Percentiles rank a stretch among this genome's conserved stretches.
These are phyloP conservation scores for Chytridium lagenaria DNA, from an alignment of 371 early-diverging fungal genomes.

Conservation along the genomic window DNA sequence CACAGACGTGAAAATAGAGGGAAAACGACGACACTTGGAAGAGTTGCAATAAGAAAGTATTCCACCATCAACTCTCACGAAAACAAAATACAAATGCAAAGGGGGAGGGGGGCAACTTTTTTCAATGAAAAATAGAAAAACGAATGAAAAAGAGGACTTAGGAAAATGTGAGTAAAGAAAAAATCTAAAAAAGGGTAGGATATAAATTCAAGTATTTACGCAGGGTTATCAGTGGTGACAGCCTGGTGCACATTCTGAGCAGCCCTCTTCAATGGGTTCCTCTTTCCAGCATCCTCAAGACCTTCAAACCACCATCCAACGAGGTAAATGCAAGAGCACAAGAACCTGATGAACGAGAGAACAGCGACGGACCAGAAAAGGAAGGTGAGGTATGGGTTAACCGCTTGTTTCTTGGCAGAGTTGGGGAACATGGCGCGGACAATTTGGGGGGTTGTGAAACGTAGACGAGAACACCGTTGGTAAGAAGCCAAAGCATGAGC, in stretches of 20 bases:
- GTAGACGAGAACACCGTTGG: constrained; percentile 76
- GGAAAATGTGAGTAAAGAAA: neutral
- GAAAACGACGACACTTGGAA: neutral
- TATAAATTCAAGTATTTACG: neutral
- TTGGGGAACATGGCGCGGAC: constrained; percentile 14
- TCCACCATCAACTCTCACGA: too few species aligned
- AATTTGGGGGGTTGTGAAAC: constrained; percentile 44
- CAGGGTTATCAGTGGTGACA: constrained; percentile 5
- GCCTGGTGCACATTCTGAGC: constrained; percentile 5
- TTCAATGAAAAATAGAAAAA: neutral
- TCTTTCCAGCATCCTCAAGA: constrained; percentile 25
- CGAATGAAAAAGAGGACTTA: neutral
- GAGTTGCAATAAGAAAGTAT: too few species aligned
- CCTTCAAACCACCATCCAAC: constrained; percentile 40
- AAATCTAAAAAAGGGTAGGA: neutral
- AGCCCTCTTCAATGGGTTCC: constrained; percentile 20
- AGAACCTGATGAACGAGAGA: constrained; percentile 73
- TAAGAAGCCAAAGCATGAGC: constrained; percentile 83
- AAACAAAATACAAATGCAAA: too few species aligned
- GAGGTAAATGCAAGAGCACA: constrained; percentile 71
- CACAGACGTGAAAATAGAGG: neutral
- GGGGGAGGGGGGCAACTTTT: too few species aligned
- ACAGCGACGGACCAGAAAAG: constrained; percentile 65
- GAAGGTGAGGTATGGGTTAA: constrained; percentile 51
- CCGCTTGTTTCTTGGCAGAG: constrained; percentile 12